Evolutionary conservation across 768 basidiomycete species (phyloP).

Genomic region (Trametes cinnabarina): DNA sequence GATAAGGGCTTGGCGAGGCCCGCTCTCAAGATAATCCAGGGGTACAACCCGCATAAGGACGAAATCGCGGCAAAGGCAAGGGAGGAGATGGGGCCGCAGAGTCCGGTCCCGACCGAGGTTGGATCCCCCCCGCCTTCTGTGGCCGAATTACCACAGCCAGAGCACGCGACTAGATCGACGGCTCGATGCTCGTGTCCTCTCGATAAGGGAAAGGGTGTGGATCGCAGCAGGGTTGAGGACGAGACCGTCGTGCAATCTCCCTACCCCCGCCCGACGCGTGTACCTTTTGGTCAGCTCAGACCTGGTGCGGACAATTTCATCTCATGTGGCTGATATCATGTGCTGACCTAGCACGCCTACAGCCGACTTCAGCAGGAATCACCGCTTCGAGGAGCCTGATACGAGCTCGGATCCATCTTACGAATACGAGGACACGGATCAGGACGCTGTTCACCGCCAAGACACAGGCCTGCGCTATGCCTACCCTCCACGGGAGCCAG

Average conservation of each 20-base stretch:
- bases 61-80: background rate
- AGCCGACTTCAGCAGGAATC: background rate
- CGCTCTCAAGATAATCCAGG: background rate
- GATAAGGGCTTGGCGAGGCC: background rate
- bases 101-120: background rate
- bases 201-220: conserved; percentile 5
- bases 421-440: background rate
- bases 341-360: too few species aligned
- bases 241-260: background rate
- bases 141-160: background rate
- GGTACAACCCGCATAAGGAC: background rate
- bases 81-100: background rate
- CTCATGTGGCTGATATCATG: too few species aligned
- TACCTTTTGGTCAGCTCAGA: background rate
- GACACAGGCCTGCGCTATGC: background rate
- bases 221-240: background rate
- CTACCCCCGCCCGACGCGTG: background rate
- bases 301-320: too few species aligned
- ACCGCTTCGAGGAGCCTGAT: too few species aligned
- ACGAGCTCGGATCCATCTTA: background rate
- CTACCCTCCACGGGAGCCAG: conserved; percentile 4
- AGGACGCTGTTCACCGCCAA: background rate
- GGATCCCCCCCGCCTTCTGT: background rate
- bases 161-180: too few species aligned
- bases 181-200: background rate